phyloP scores from a whole-genome alignment of 805 yeast genomes.

The Hanseniaspora valbyensis region DNA sequence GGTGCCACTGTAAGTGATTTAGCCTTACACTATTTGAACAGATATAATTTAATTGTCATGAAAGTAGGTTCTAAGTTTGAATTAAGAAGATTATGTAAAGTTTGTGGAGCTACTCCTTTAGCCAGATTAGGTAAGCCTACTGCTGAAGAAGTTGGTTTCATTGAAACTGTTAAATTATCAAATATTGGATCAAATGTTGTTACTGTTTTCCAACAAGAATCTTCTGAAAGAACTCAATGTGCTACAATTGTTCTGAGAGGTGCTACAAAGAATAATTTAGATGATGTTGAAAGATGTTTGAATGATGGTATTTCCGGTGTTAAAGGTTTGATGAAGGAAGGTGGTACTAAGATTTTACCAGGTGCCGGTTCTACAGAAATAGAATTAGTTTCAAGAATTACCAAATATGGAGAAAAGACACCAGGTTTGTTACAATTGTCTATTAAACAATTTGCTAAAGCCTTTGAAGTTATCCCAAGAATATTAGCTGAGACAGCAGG shows the following conservation, averaged over 20 bases:
- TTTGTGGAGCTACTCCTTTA: conserved; percentile 93
- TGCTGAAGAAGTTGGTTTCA: conserved; percentile 83
- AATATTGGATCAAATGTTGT: conserved; percentile 98
- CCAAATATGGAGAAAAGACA: conserved; percentile 81
- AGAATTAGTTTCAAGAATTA: conserved; percentile 68
- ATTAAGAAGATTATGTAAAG: conserved; percentile 83
- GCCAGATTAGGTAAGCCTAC: conserved; percentile 90
- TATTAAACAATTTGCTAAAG: conserved; percentile 84
- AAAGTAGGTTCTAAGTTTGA: conserved; percentile 92
- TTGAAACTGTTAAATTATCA: conserved; percentile 78
- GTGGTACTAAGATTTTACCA: conserved; percentile 67
- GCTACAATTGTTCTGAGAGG: conserved; percentile 91
- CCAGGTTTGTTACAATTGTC: conserved; percentile 90
- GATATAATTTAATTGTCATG: conserved; percentile 72
- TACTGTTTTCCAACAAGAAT: conserved; percentile 76
- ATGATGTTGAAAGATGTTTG: conserved; percentile 92
- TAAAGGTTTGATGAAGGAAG: conserved; percentile 64
- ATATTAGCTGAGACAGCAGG: conserved; percentile 92
- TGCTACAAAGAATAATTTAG: conserved; percentile 86
- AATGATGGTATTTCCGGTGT: conserved; percentile 93
- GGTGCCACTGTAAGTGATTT: conserved; percentile 89
- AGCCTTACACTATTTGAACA: conserved; percentile 84
- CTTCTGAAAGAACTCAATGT: conserved; percentile 54
- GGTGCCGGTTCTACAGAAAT: conserved; percentile 97
- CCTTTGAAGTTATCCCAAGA: conserved; percentile 89